Evolutionary conservation across 2,329 filamentous ascomycete genomes (phyloP), one percentile per base, ranked within the genome.

Genomic region (Fusarium papillatum): DNA sequence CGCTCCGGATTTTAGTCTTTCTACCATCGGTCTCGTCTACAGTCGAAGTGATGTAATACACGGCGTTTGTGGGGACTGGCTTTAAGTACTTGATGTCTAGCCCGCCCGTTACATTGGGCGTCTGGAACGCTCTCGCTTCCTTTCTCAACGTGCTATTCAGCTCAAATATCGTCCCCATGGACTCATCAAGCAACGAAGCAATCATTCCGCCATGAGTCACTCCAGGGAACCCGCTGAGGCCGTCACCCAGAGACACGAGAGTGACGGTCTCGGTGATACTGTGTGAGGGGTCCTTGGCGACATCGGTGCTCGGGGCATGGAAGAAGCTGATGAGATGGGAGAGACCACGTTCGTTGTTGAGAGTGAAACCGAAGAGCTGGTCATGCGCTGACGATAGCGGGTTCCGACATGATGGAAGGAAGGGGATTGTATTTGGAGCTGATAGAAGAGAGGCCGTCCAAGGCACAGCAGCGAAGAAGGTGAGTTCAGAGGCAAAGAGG

Each of bases 191-290:
- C 65, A 86, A 71, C 7, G 84, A 76, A 41, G 81, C 81, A 11
- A 80, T 77, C 57, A 85, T 72, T 14, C 85, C 85, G 9, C 85
- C 85, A 66, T 86, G 84, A 3, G 84, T 71, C 13, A 85, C 69
- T 10, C 76, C 76, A 1, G 80, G 75, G 39, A 81, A 83, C 3
- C 85, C 83, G 9, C 79, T 81, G 7, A 85, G 74, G 2, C 83
- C 84, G 3, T 79, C 74, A 1, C 82, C 82, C 10, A 85, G 76
- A 2, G 81, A 75, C 62, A 83, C 81, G 24, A 86, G 78, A 2
- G 81, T 78, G 1, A 78, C 75, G 16, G 83, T 74, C 50, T 81
- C 76, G 22, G 71, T 74, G 68, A 86, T 77, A 17, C 77, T 78
- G 11, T 76, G 75, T 5, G 57, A 34, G 3, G 81, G 71, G 60